Percentiles rank a stretch among this genome's conserved stretches.
Evolutionary conservation across 352 stramenopile genomes (phyloP).

Genomic region (Pythium brassicae): DNA sequence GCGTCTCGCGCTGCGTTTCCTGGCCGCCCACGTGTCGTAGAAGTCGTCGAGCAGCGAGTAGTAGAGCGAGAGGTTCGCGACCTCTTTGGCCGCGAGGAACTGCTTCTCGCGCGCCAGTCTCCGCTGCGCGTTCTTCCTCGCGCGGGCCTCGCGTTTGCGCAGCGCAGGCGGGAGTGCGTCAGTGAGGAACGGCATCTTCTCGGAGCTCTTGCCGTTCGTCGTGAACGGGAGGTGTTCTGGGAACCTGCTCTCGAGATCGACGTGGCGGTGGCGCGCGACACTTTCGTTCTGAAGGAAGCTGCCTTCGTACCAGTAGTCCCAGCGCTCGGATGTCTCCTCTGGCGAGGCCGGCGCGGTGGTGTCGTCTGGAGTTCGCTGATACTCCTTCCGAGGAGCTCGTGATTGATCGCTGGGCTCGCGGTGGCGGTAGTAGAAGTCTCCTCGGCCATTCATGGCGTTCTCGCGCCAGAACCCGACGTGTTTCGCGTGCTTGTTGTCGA

Average conservation of each 20-base stretch:
- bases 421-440: conserved; percentile 43
- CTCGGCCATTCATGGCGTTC: conserved; percentile 53
- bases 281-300: conserved; percentile 59
- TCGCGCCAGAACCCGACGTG: conserved; percentile 67
- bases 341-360: no score
- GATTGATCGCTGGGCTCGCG: not conserved
- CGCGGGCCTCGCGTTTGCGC: conserved; percentile 28
- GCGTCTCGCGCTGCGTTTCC: conserved; percentile 29
- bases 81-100: conserved; percentile 41
- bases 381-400: not conserved
- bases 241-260: conserved; percentile 31
- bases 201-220: conserved; percentile 58
- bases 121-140: conserved; percentile 32
- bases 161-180: conserved; percentile 31
- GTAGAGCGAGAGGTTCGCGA: conserved; percentile 49
- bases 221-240: conserved; percentile 44
- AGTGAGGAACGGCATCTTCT: conserved; percentile 56
- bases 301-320: conserved; percentile 75
- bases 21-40: conserved; percentile 53
- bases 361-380: conserved; percentile 2
- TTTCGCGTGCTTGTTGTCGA: conserved; percentile 30
- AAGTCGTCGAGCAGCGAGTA: conserved; percentile 60
- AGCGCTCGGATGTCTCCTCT: conserved; percentile 16
- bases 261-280: conserved; percentile 47
- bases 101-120: conserved; percentile 31